phyloP scores from a whole-genome alignment of 2,329 filamentous ascomycete species.

The Claviceps fusiformis region DNA sequence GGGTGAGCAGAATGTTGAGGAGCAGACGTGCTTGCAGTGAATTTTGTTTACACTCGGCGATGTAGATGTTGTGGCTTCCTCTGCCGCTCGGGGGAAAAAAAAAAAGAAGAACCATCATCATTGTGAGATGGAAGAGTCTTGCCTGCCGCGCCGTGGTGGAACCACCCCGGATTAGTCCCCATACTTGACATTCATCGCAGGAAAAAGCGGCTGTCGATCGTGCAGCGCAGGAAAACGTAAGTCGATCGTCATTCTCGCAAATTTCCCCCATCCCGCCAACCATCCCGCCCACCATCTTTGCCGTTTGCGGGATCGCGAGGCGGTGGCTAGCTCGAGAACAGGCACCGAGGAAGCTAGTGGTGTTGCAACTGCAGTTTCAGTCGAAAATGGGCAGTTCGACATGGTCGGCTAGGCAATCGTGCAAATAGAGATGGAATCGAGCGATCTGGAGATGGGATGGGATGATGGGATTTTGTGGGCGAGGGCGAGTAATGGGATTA shows the following conservation, averaged over 20 bases:
- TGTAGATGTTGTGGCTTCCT: background rate
- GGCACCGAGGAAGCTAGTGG: background rate
- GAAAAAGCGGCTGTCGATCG: background rate
- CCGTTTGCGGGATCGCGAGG: background rate
- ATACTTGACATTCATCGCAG: too few relatives aligned
- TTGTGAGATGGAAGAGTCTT: too few relatives aligned
- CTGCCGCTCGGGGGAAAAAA: background rate
- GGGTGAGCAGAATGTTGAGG: background rate
- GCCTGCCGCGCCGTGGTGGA: too few relatives aligned
- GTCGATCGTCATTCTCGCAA: background rate
- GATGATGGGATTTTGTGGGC: background rate
- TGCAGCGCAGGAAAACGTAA: background rate
- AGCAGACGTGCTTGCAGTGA: background rate
- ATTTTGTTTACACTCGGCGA: background rate
- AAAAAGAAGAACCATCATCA: too few relatives aligned
- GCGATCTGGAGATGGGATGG: too few relatives aligned
- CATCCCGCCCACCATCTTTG: background rate
- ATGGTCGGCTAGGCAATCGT: background rate
- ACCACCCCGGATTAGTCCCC: too few relatives aligned
- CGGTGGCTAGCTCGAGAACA: background rate
- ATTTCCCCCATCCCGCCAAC: background rate
- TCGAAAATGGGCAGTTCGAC: background rate
- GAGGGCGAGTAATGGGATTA: background rate
- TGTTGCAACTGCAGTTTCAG: background rate
- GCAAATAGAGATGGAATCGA: too few relatives aligned